Evolutionary conservation across 495 filamentous ascomycete genomes (phyloP).

Genomic region (Filosporella fistucella): DNA sequence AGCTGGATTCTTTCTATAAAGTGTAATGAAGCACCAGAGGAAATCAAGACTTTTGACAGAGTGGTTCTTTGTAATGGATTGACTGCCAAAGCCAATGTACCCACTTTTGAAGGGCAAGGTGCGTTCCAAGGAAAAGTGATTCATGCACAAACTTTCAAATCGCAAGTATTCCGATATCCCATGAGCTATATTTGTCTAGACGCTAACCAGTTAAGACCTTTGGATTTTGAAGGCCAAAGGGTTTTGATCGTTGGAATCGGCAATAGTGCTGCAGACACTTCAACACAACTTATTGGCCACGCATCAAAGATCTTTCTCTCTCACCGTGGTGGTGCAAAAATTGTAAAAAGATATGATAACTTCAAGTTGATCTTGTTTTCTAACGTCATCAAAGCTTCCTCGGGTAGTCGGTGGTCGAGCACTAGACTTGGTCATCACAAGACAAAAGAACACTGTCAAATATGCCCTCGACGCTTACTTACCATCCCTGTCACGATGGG

Average conservation of each 20-base stretch:
- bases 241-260: slow-evolving; percentile 7
- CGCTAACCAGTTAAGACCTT: slow-evolving; percentile 1
- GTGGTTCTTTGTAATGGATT: slow-evolving; percentile 9
- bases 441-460: no score
- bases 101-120: slow-evolving; percentile 3
- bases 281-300: neutral
- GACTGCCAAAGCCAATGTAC: slow-evolving; percentile 3
- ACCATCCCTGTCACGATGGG: slow-evolving; percentile 6
- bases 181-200: neutral
- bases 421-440: no score
- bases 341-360: no score
- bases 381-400: no score
- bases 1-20: slow-evolving; percentile 25
- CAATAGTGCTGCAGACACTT: slow-evolving; percentile 5
- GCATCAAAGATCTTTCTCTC: slow-evolving; percentile 11
- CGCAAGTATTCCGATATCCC: neutral
- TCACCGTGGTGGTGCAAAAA: slow-evolving; percentile 7
- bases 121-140: slow-evolving; percentile 1
- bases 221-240: slow-evolving; percentile 2
- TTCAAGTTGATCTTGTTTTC: no score
- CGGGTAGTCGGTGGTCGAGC: no score
- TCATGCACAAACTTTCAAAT: slow-evolving; percentile 7
- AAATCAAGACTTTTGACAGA: slow-evolving; percentile 9
- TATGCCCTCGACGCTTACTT: no score
- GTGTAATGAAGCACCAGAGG: slow-evolving; percentile 14